phyloP scores from a whole-genome alignment of 768 basidiomycete genomes.

The Clavulina sp. region DNA sequence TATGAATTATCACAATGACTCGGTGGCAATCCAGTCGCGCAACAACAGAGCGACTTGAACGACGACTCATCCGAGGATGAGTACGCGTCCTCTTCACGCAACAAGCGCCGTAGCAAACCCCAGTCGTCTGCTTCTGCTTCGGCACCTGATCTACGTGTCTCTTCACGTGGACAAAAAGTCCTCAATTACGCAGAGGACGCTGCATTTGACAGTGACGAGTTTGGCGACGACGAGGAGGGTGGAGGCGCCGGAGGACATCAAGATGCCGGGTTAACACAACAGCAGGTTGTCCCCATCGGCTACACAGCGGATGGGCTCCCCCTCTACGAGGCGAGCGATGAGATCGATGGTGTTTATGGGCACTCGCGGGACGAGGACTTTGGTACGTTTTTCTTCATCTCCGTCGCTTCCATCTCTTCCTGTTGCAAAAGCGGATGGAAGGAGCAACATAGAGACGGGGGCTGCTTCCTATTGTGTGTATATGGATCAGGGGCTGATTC shows the following conservation, averaged over 20 bases:
- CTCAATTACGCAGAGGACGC: constrained; percentile 62
- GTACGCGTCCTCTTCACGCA: constrained; percentile 61
- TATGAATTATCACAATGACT: not conserved
- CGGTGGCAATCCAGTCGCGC: not conserved
- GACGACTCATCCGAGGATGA: constrained; percentile 41
- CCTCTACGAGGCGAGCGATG: constrained; percentile 34
- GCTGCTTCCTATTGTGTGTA: no score
- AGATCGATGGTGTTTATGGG: constrained; percentile 80
- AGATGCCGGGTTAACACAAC: constrained; percentile 20
- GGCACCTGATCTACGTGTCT: constrained; percentile 48
- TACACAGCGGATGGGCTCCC: not conserved
- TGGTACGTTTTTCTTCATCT: constrained; percentile 15
- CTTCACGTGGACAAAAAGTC: constrained; percentile 54
- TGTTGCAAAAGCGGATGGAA: no score
- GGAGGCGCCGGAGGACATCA: constrained; percentile 30
- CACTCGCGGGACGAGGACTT: constrained; percentile 75
- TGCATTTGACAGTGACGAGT: constrained; percentile 55
- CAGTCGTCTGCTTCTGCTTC: not conserved
- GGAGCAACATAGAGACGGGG: no score
- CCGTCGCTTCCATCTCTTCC: not conserved
- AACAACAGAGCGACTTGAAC: constrained; percentile 46
- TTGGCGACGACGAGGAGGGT: constrained; percentile 32
- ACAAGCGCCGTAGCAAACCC: constrained; percentile 18
- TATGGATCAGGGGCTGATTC: no score
- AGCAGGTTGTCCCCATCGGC: constrained; percentile 1